Evolutionary conservation across 192 early-diverging fungal genomes (phyloP), one percentile per base, ranked within the genome.

Genomic region (Backusella liffmaniae): DNA sequence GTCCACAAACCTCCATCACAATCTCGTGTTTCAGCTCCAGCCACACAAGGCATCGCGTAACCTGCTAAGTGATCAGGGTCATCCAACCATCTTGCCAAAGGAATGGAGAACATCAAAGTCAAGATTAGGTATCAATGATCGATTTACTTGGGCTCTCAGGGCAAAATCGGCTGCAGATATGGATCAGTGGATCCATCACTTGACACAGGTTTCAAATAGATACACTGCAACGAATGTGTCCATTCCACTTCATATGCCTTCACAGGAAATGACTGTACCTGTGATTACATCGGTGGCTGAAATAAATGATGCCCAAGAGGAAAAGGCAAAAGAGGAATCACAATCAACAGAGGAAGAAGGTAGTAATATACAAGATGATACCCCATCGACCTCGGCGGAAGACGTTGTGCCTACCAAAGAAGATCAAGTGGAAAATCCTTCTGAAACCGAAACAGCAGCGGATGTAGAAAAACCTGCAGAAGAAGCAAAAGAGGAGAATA

Each of bases 11-110:
- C 46, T 74, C 44, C 77, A 79, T 70, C 56, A 79, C 39, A 70
- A 79, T 35, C 36, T 79, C 8, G 49, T 79, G 9, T 79, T 79
- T 30, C 77, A 74, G 21, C 44, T 79, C n/a, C 77, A 79, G 51
- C 77, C 77, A 15, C 62, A 74, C 46, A 35, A 66, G 12, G 44
- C 71, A 68, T 39, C 56, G 7, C 34, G 49, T 29, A 56, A 67
- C 13, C 42, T 67, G 23, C 51, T 74, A 12, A 29, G 41, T 8
- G 21, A 39, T 74, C 44, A 42, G n/a, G 72, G 59, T 9, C 42
- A 34, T 15, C 37, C 62, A 5, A 41, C 59, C n/a, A 4, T 65
- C 16, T 13, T 74, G 3, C 73, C 73, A 44, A 69, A 73, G 7
- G 62, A 65, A 74, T 70, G 71, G 49, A 34, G 29, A 16, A 41